Evolutionary conservation across 305 asterid genomes (phyloP).

Genomic region (Ruellia speciosa): DNA sequence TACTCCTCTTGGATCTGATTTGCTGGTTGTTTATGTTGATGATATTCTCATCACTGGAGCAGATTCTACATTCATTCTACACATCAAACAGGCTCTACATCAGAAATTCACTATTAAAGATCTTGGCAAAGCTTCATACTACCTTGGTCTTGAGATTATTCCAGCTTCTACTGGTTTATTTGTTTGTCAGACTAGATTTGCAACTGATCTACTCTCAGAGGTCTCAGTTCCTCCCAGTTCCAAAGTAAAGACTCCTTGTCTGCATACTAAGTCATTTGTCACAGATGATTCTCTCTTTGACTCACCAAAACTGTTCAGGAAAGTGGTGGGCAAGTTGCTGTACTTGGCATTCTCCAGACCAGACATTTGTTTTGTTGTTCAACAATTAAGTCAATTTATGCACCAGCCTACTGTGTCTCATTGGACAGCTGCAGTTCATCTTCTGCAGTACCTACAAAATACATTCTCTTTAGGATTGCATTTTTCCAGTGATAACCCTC

Average conservation of each 20-base stretch:
- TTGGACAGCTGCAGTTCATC: background rate
- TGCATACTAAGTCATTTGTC: background rate
- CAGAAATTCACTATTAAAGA: background rate
- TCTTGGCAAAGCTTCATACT: background rate
- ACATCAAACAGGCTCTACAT: background rate
- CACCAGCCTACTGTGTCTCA: background rate
- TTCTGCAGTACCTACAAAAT: background rate
- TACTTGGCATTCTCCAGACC: background rate
- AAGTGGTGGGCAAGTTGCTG: background rate
- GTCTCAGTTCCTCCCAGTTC: background rate
- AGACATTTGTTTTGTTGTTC: background rate
- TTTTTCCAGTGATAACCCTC: background rate
- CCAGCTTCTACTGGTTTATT: background rate
- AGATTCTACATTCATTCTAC: background rate
- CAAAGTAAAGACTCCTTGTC: no score
- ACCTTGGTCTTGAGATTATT: background rate
- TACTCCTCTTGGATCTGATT: no score
- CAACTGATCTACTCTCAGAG: background rate
- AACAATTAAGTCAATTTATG: background rate
- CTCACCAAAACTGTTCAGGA: background rate
- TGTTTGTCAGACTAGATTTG: background rate
- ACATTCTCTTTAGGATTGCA: no score
- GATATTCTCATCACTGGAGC: background rate
- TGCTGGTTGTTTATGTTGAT: background rate
- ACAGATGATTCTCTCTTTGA: background rate